Conservation (phyloP, 1,284 basidiomycete genomes). For the Leccinum subspadiceum region DNA sequence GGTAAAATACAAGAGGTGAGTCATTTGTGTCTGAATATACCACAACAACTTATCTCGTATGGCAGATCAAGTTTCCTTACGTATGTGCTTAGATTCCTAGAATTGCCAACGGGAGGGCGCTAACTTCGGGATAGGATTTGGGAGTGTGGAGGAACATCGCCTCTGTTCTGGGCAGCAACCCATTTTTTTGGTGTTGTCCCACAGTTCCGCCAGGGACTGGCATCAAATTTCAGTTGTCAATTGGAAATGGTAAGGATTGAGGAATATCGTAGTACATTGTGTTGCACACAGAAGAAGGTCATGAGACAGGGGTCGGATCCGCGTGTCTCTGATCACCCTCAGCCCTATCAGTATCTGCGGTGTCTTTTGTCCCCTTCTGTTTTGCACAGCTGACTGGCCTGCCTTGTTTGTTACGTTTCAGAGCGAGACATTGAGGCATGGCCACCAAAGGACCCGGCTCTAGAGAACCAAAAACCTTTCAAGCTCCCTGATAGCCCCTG, state of each 20-base stretch:
- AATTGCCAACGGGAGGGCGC: conserved; percentile 4
- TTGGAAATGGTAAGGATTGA: conserved; percentile 78
- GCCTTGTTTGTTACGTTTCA: conserved; percentile 3
- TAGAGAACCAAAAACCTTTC: conserved; percentile 40
- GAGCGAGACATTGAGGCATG: conserved; percentile 35
- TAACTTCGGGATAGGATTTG: conserved; percentile 58
- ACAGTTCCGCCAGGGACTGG: conserved; percentile 68
- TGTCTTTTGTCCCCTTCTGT: neutral
- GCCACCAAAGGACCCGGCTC: conserved; percentile 59
- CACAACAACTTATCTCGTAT: conserved; percentile 7
- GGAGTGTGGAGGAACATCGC: conserved; percentile 72
- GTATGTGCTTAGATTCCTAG: conserved; percentile 42
- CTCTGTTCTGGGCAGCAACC: conserved; percentile 74
- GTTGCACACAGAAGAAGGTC: conserved; percentile 12
- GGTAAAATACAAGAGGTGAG: conserved; percentile 83
- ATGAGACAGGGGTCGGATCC: conserved; percentile 8
- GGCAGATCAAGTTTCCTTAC: conserved; percentile 89
- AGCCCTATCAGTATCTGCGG: conserved; percentile 6
- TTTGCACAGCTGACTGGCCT: conserved; percentile 4
- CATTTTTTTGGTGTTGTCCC: conserved; percentile 83
- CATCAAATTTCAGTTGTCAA: conserved; percentile 70
- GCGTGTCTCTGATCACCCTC: conserved; percentile 1
- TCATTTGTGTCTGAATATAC: conserved; percentile 3
- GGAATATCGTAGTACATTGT: conserved; percentile 25
- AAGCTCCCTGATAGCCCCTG: conserved; percentile 66